Percentiles rank a stretch among this genome's conserved stretches.
These are phyloP conservation scores for Fusarium mexicanum DNA, from an alignment of 2,329 filamentous ascomycete genomes.

Conservation along the genomic window DNA sequence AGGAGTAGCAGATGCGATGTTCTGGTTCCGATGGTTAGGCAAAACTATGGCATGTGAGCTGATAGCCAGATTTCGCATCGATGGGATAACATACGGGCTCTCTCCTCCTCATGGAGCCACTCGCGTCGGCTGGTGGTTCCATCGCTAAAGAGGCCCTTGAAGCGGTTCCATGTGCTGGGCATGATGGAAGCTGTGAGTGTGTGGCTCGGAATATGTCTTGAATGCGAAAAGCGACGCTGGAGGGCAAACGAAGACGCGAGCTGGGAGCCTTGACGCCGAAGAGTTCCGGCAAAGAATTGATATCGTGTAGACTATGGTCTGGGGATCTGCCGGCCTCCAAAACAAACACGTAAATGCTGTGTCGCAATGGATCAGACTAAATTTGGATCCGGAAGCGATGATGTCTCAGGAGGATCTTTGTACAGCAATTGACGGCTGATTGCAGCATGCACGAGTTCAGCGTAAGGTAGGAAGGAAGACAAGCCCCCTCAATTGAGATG, in stretches of 20 bases:
- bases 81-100: slow-evolving; percentile 52
- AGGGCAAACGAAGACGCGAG: neutral
- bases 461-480: neutral
- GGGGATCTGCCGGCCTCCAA: slow-evolving; percentile 8
- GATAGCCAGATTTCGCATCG: neutral
- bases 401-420: slow-evolving; percentile 28
- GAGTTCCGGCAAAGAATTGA: neutral
- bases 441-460: slow-evolving; percentile 25
- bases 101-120: slow-evolving; percentile 56
- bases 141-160: slow-evolving; percentile 46
- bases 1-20: slow-evolving; percentile 73
- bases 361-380: slow-evolving; percentile 25
- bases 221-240: neutral
- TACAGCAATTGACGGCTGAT: slow-evolving; percentile 32
- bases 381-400: slow-evolving; percentile 21
- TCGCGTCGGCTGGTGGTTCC: slow-evolving; percentile 43
- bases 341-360: slow-evolving; percentile 15
- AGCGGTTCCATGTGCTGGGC: slow-evolving; percentile 42
- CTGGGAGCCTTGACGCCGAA: neutral
- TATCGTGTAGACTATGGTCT: neutral
- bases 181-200: slow-evolving; percentile 27
- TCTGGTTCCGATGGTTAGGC: slow-evolving; percentile 67
- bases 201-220: neutral
- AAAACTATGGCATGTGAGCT: slow-evolving; percentile 62
- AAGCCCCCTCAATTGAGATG: neutral